Percentiles rank a stretch among this genome's conserved stretches.
phyloP scores from a whole-genome alignment of 257 asterid species.

The Forsythia viridissima region DNA sequence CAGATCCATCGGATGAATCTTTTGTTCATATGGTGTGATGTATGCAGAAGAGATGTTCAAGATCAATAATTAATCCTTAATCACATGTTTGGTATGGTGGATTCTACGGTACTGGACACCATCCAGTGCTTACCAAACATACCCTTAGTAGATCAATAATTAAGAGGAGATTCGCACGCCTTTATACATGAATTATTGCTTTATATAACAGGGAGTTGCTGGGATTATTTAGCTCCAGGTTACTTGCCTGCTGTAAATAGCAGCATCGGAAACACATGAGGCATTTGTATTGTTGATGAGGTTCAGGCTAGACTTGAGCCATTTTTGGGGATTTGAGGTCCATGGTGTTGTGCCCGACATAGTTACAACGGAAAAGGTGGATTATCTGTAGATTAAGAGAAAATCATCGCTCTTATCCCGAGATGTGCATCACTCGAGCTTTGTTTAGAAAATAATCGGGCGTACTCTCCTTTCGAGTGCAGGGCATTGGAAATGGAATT shows the following conservation, averaged over 20 bases:
- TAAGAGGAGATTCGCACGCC: not conserved
- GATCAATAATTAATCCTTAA: slow-evolving; percentile 22
- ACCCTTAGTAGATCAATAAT: not conserved
- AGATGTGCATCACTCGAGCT: not conserved
- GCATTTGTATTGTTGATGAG: slow-evolving; percentile 77
- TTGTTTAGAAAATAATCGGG: not conserved
- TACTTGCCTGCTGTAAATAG: slow-evolving; percentile 55
- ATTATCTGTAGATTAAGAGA: not conserved
- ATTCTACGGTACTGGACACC: too few species aligned
- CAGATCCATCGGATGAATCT: slow-evolving; percentile 71
- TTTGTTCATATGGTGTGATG: slow-evolving; percentile 64
- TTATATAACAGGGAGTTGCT: slow-evolving; percentile 60
- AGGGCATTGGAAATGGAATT: slow-evolving; percentile 81
- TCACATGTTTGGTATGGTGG: too few species aligned
- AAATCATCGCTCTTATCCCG: not conserved
- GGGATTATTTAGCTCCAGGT: slow-evolving; percentile 74
- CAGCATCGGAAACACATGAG: slow-evolving; percentile 58
- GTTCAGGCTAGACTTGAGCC: slow-evolving; percentile 72
- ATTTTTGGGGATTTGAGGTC: slow-evolving; percentile 72
- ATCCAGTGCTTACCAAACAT: too few species aligned
- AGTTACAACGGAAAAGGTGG: slow-evolving; percentile 80
- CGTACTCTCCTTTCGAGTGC: not conserved
- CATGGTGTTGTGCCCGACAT: slow-evolving; percentile 80
- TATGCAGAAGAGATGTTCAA: slow-evolving; percentile 72
- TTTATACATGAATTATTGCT: not conserved